phyloP scores from a whole-genome alignment of 2,329 filamentous ascomycete species.

The Cytospora chrysosperma region DNA sequence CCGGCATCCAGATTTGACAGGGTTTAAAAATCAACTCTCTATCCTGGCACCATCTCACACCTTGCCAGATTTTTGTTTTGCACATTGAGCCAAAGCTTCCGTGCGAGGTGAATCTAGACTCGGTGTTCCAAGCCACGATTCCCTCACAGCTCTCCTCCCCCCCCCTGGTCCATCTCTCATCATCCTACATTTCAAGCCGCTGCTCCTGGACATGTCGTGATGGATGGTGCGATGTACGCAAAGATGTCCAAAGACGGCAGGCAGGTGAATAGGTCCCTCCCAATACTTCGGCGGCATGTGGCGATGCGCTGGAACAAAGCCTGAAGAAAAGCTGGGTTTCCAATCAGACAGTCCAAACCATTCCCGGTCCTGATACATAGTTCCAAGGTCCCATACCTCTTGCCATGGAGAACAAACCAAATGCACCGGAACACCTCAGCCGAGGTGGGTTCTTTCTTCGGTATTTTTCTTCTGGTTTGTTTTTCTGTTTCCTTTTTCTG shows the following conservation, averaged over 20 bases:
- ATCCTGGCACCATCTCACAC: background rate
- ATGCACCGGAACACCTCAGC: background rate
- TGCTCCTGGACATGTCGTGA: background rate
- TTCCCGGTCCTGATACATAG: background rate
- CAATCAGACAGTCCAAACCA: background rate
- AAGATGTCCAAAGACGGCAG: background rate
- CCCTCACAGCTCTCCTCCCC: background rate
- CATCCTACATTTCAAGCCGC: too few species aligned
- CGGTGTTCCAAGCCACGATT: background rate
- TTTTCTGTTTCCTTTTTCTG: too few species aligned
- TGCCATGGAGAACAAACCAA: too few species aligned
- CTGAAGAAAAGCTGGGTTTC: background rate
- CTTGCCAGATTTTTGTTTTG: background rate
- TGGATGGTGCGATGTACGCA: background rate
- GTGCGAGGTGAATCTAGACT: background rate
- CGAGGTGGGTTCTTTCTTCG: too few species aligned
- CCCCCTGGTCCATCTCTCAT: too few species aligned
- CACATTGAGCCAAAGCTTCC: too few species aligned
- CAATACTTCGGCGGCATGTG: background rate
- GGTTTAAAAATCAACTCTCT: background rate
- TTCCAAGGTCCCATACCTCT: background rate
- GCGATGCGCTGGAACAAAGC: background rate
- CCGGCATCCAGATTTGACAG: too few species aligned
- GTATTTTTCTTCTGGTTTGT: too few species aligned
- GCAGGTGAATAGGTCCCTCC: background rate